phyloP scores from a whole-genome alignment of 805 yeast species.

The Ascoidea asiatica region DNA sequence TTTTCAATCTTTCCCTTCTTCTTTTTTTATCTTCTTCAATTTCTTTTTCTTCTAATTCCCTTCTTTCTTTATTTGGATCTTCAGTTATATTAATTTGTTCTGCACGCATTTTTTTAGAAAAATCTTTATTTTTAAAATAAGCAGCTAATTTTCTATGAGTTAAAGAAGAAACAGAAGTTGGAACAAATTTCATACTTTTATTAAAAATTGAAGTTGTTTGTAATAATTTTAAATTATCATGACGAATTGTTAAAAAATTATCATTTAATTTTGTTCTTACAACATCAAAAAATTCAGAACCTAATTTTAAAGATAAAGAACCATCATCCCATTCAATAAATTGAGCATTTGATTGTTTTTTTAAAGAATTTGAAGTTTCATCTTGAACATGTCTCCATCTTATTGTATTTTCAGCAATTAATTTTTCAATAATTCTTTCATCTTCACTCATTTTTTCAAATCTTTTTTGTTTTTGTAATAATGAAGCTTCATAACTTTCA shows the following conservation, averaged over 20 bases:
- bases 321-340: slow-evolving; percentile 95
- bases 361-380: slow-evolving; percentile 49
- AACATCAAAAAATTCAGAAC: slow-evolving; percentile 78
- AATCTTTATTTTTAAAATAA: slow-evolving; percentile 34
- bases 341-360: slow-evolving; percentile 80
- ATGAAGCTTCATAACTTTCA: slow-evolving; percentile 40
- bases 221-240: slow-evolving; percentile 58
- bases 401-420: slow-evolving; percentile 70
- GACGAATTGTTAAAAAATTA: slow-evolving; percentile 57
- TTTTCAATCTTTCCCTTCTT: slow-evolving; percentile 41
- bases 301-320: slow-evolving; percentile 69
- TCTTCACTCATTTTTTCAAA: slow-evolving; percentile 27
- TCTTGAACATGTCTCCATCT: slow-evolving; percentile 88
- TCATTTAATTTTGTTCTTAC: slow-evolving; percentile 51
- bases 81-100: slow-evolving; percentile 26
- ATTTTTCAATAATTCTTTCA: slow-evolving; percentile 45
- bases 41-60: slow-evolving; percentile 54
- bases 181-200: slow-evolving; percentile 63
- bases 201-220: slow-evolving; percentile 53
- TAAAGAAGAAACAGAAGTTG: slow-evolving; percentile 78
- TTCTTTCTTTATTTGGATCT: slow-evolving; percentile 62
- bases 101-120: slow-evolving; percentile 21
- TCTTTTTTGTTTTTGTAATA: slow-evolving; percentile 18
- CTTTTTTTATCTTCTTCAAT: slow-evolving; percentile 52
- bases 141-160: slow-evolving; percentile 72